Evolutionary conservation across 2,329 filamentous ascomycete genomes (phyloP), one percentile per base, ranked within the genome.

Genomic region (Aureobasidium uvarum): DNA sequence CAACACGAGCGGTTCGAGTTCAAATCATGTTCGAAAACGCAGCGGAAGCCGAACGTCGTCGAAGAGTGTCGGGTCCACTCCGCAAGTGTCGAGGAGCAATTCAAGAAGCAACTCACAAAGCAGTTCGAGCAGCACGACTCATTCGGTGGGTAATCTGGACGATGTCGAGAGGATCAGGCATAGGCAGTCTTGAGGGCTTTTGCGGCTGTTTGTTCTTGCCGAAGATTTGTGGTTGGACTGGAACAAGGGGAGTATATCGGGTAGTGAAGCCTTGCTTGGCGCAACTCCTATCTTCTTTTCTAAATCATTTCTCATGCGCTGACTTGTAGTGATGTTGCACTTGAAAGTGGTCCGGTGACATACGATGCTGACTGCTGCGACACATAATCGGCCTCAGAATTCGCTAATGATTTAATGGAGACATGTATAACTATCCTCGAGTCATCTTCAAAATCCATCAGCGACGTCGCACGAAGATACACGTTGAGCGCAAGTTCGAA

Each of bases 71-170:
- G 46, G 58, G 5, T 50, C 58, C 1, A 31, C 10, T 2, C 25
- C 46, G 31, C 58, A 62, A 36, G 31, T 50, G 20, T 62, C 58
- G 23, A 62, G 46, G 13, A 62, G 58, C 58, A 51, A 62, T 14
- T 59, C 55, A 5, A 45, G 58, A 14, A 62, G 58, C 46, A 51
- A 62, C 8, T 58, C 39, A 20, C 39, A 39, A 8, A 58, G 54
- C 23, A 43, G 54, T 25, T 58, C 54, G 8, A 58, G 23, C 39
- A 58, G 54, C 10, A 58, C 38, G 20, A 58, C 54, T n/a, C 54
- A 58, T 33, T 58, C 54, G 38, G 54, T 58, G 16, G 54, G 54
- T 13, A 58, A 39, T 38, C 14, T 58, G 54, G 54, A 58, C 18
- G 54, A 58, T 45, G 39, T 58, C 18, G 54, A 58, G 18, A 58